Conservation (phyloP, 148 eudicot species). For the Amaranthus cruentus region DNA sequence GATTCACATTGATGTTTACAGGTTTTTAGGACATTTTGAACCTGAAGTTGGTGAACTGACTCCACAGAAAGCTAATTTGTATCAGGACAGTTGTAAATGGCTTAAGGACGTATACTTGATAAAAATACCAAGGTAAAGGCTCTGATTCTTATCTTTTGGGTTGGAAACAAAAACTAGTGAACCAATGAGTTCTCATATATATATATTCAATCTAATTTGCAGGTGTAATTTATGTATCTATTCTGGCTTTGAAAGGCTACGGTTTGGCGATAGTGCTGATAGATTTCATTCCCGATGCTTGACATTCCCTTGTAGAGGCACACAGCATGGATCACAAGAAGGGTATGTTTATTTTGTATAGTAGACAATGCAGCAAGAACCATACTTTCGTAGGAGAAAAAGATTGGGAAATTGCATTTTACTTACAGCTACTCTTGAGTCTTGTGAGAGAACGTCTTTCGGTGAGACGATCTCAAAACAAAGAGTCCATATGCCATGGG, state of each 20-base stretch:
- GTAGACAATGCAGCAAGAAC: neutral
- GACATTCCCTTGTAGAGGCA: neutral
- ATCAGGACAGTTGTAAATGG: neutral
- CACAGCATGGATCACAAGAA: constrained; percentile 5
- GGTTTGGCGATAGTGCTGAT: constrained; percentile 16
- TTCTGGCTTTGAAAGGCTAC: constrained; percentile 15
- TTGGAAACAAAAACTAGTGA: no score
- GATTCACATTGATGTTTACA: constrained; percentile 15
- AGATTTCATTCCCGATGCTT: neutral
- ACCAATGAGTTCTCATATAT: neutral
- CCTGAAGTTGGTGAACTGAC: constrained; percentile 12
- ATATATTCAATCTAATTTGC: neutral
- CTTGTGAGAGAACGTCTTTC: no score
- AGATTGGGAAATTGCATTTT: no score
- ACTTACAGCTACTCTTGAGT: no score
- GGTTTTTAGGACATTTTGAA: constrained; percentile 23
- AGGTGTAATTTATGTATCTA: constrained; percentile 9
- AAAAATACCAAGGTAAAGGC: constrained; percentile 15
- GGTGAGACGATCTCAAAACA: no score
- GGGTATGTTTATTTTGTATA: neutral
- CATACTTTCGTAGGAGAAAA: neutral
- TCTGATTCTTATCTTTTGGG: neutral
- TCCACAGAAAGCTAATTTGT: neutral
- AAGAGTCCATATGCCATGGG: no score
- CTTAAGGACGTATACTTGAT: neutral